phyloP scores from a whole-genome alignment of 345 rosid species.

The Brassica rapa region DNA sequence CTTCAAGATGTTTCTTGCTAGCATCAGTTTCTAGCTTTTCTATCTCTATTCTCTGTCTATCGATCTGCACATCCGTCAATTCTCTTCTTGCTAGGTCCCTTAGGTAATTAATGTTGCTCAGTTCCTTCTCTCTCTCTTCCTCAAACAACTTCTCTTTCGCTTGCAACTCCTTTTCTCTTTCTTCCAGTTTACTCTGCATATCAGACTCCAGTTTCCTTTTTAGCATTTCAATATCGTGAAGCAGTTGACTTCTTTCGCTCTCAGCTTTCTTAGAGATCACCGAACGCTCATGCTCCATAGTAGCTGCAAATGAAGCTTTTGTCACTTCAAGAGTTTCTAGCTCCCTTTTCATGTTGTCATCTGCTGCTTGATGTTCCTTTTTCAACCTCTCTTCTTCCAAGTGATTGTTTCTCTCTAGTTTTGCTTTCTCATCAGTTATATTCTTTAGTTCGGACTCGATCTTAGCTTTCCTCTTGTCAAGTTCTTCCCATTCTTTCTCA shows the following conservation, averaged over 20 bases:
- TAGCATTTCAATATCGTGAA: constrained; percentile 68
- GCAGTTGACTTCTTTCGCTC: constrained; percentile 75
- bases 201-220: constrained; percentile 71
- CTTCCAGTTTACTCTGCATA: constrained; percentile 61
- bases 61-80: constrained; percentile 78
- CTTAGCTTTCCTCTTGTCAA: constrained; percentile 70
- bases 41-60: constrained; percentile 59
- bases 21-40: constrained; percentile 65
- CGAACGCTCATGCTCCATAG: constrained; percentile 72
- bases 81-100: constrained; percentile 83
- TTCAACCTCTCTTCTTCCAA: constrained; percentile 70
- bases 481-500: constrained; percentile 94
- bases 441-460: constrained; percentile 57
- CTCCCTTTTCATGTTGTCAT: constrained; percentile 60
- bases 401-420: constrained; percentile 58
- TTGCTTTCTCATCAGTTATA: constrained; percentile 53
- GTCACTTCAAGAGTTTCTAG: constrained; percentile 66
- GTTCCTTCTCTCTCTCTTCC: constrained; percentile 80
- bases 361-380: constrained; percentile 56
- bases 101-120: constrained; percentile 65
- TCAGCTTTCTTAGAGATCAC: constrained; percentile 57
- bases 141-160: constrained; percentile 63
- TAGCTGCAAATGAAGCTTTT: constrained; percentile 65
- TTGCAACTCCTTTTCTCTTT: constrained; percentile 61
- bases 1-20: constrained; percentile 75